Evolutionary conservation across 768 basidiomycete species (phyloP), one percentile per base, ranked within the genome.

Genomic region (Boletus sensibilis): DNA sequence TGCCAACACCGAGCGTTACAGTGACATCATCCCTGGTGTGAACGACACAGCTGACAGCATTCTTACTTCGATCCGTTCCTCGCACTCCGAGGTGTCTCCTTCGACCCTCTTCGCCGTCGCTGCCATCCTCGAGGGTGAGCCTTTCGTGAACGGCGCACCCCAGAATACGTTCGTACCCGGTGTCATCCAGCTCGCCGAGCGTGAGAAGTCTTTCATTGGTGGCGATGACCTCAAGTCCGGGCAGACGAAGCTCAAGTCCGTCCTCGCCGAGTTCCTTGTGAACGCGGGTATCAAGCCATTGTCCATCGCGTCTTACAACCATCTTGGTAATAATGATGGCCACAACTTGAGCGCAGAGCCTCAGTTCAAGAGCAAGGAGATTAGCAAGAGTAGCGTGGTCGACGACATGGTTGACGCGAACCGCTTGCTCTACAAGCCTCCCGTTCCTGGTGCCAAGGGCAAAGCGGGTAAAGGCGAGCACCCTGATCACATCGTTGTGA

Each of bases 131-230:
- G 96, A 98, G 75, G 89, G 89, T 54, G 86, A 88, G 68, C 94
- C 96, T 20, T 99, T 95, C 80, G 83, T 98, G 68, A 98, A 98
- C 68, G 96, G 96, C 48, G 94, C 96, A 11, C 96, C 96, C 7
- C 95, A 98, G 82, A 99, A 99, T 82, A 97, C 96, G 4, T 98
- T 98, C 65, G 94, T 99, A 25, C 96, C 96, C 0, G 96, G 96
- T 60, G 87, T 88, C 65, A 90, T 99, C 68, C 83, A 86, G 63
- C 90, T 99, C 61, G 93, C 96, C 40, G 96, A 98, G 78, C 82
- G 86, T 59, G 76, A 89, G 64, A 78, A 86, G 66, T 87, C 92
- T 8, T 98, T 98, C 81, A 97, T 99, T 65, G 96, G 92, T 44
- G 95, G 96, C 35, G 96, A 98, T 68, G 96, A 98, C 70, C 87